These are phyloP conservation scores for Coccomyxa sp. DNA, from an alignment of 139 green algal species.

Conservation along the genomic window DNA sequence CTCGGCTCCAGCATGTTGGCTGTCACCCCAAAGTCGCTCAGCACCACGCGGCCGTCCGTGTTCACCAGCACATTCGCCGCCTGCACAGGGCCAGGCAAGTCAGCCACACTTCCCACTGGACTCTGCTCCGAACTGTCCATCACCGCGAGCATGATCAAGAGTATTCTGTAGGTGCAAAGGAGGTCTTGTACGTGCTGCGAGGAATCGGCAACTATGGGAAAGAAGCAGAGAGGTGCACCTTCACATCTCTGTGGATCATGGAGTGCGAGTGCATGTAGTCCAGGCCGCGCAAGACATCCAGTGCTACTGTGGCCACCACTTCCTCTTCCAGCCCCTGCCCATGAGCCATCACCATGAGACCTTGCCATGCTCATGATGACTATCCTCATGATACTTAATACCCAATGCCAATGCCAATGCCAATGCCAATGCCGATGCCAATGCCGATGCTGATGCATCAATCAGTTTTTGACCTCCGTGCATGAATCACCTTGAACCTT, in stretches of 20 bases:
- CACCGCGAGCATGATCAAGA: too few relatives aligned
- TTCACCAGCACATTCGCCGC: conserved; percentile 68
- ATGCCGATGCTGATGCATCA: background rate
- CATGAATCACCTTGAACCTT: too few relatives aligned
- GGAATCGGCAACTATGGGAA: too few relatives aligned
- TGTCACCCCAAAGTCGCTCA: conserved; percentile 65
- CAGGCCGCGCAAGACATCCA: conserved; percentile 72
- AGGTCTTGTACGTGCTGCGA: background rate
- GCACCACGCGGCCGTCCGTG: conserved; percentile 42
- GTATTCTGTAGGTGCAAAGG: too few relatives aligned
- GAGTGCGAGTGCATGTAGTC: conserved; percentile 85
- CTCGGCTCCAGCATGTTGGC: conserved; percentile 27
- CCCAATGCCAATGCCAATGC: background rate
- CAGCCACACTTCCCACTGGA: background rate
- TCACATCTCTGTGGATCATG: conserved; percentile 89
- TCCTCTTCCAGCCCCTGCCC: conserved; percentile 74
- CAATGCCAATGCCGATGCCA: background rate
- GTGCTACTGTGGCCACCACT: conserved; percentile 76
- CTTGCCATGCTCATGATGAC: background rate
- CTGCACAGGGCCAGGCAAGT: conserved; percentile 27
- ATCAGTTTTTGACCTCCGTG: too few relatives aligned
- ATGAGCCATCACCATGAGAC: too few relatives aligned
- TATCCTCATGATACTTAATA: background rate
- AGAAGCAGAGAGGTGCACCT: conserved; percentile 37
- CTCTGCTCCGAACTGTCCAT: too few relatives aligned